Evolutionary conservation across 331 rosid species (phyloP).

Genomic region (Cydonia oblonga): DNA sequence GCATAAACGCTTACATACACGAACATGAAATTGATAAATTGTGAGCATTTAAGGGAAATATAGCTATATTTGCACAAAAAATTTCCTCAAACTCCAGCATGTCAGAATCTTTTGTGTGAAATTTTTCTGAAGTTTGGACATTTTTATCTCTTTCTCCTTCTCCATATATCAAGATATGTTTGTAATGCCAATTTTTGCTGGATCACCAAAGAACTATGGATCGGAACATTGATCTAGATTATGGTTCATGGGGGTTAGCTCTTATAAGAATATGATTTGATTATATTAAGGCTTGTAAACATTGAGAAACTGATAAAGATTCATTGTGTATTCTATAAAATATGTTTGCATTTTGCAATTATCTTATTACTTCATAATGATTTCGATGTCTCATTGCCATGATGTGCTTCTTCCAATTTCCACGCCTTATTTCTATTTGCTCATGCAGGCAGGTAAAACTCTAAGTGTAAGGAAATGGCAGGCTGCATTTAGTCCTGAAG

Average conservation of each 20-base stretch:
- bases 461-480: slow-evolving; percentile 90
- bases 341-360: not conserved
- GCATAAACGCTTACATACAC: not conserved
- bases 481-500: slow-evolving; percentile 73
- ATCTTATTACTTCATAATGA: not conserved
- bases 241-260: not conserved
- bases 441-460: slow-evolving; percentile 82
- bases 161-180: not conserved
- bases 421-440: slow-evolving; percentile 10
- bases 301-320: not conserved
- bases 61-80: not conserved
- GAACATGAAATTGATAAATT: not conserved
- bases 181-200: not conserved
- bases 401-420: not conserved
- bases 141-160: not conserved
- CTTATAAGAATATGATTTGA: not conserved
- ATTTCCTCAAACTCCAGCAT: not conserved
- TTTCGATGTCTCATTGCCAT: not conserved
- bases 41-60: not conserved
- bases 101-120: not conserved
- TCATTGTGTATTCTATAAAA: not conserved
- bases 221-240: not conserved
- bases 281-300: not conserved
- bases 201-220: not conserved
- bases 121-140: not conserved